Evolutionary conservation across 2,329 filamentous ascomycete genomes (phyloP), one percentile per base, ranked within the genome.

Genomic region (Diaporthe sp.): DNA sequence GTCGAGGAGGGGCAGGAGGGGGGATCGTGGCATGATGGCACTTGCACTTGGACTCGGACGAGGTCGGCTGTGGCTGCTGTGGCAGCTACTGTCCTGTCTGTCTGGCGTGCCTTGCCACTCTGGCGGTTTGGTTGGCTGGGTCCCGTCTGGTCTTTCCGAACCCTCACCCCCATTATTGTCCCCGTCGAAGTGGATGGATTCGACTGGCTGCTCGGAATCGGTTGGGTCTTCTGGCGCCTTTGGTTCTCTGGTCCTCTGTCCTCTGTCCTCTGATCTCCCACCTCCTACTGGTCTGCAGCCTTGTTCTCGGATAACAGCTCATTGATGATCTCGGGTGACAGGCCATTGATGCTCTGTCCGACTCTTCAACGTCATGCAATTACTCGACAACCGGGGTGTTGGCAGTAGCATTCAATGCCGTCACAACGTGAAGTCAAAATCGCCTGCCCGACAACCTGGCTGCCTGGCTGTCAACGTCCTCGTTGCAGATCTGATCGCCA

Each of bases 41-140:
- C 39, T 22, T 42, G n/a, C 37, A 61, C 22, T 34, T 19, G 31
- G 55, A 61, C 22, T 34, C 9, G 31, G 55, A 15, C 31, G 55
- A 58, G 31, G 59, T 65, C 39, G 39, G 59, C 25, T 65, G 59
- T 46, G 39, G 37, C 59, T 19, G n/a, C 22, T 44, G n/a, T 62
- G n/a, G 12, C 13, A 13, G 59, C 31, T 25, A 31, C 25, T 19
- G 25, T 31, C 25, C 42, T 34, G 10, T 49, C 25, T 34, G 61
- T 49, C 44, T n/a, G 34, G 46, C 15, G n/a, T 31, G 46, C 34
- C 46, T 55, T 69, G 65, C 65, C 65, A 69, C 65, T 42, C 46
- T 39, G 65, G 65, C 62, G 62, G 62, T 53, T 68, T 68, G 62
- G 46, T 68, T 68, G 62, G 62, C 62, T 68, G 62, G 62, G 62